These are phyloP conservation scores for Paramecium pentaurelia DNA, from an alignment of 73 alveolate genomes.

Conservation along the genomic window DNA sequence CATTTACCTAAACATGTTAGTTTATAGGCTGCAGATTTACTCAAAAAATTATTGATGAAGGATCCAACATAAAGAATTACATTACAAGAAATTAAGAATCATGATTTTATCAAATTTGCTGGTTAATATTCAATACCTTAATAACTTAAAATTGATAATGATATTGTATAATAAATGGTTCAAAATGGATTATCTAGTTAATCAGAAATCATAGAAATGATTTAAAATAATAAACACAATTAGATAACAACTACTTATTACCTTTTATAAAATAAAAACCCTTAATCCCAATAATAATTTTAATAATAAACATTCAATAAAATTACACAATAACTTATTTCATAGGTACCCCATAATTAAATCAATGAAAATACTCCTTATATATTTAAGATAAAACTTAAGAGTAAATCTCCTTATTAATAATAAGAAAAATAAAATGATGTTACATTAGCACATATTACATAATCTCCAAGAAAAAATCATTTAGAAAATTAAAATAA, in stretches of 20 bases:
- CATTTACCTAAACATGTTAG: slow-evolving; percentile 62
- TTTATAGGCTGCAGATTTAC: slow-evolving; percentile 68
- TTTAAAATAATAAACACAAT: slow-evolving; percentile 81
- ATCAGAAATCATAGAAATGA: slow-evolving; percentile 54
- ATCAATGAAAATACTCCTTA: background rate
- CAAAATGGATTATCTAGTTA: background rate
- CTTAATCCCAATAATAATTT: background rate
- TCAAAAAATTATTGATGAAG: slow-evolving; percentile 78
- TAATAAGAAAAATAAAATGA: background rate
- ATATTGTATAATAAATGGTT: background rate
- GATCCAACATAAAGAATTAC: slow-evolving; percentile 85
- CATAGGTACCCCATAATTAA: background rate
- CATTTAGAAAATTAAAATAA: background rate
- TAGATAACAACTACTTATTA: slow-evolving; percentile 86
- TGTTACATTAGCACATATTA: background rate
- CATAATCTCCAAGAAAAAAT: background rate
- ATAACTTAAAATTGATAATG: background rate
- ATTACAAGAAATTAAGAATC: slow-evolving; percentile 87
- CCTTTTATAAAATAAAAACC: slow-evolving; percentile 75
- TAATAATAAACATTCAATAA: background rate
- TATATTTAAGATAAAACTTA: background rate
- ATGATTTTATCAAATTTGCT: slow-evolving; percentile 75
- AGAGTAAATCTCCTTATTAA: background rate
- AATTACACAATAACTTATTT: background rate
- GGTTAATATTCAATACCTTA: background rate